These are phyloP conservation scores for Fusarium ramigenum DNA, from an alignment of 2,329 filamentous ascomycete species.

Conservation along the genomic window DNA sequence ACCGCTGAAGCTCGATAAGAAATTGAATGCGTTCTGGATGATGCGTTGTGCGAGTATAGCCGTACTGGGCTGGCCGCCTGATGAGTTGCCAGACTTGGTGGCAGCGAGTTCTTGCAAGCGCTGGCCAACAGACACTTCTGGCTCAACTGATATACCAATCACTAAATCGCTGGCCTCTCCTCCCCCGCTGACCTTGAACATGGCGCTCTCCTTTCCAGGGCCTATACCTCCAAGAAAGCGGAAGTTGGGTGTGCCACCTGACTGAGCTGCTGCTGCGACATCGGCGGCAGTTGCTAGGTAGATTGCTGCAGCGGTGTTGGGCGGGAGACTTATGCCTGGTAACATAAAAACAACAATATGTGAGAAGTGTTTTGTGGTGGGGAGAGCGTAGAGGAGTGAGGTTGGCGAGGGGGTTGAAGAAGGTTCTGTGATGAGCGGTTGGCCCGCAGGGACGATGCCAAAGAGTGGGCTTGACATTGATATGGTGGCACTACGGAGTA, in stretches of 20 bases:
- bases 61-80: conserved; percentile 64
- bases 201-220: conserved; percentile 88
- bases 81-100: conserved; percentile 37
- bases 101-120: conserved; percentile 69
- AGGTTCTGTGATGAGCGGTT: conserved; percentile 64
- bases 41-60: conserved; percentile 89
- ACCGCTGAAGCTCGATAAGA: conserved; percentile 85
- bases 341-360: conserved; percentile 92
- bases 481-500: neutral
- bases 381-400: conserved; percentile 65
- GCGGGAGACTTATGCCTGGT: conserved; percentile 77
- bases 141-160: conserved; percentile 85
- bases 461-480: conserved; percentile 54
- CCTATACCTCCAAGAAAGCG: conserved; percentile 89
- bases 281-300: conserved; percentile 73
- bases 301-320: conserved; percentile 84
- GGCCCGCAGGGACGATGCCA: conserved; percentile 69
- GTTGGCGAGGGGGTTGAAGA: conserved; percentile 62
- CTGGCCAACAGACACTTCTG: conserved; percentile 73
- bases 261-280: conserved; percentile 51
- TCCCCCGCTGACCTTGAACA: conserved; percentile 77
- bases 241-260: conserved; percentile 67
- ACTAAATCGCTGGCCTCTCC: conserved; percentile 62
- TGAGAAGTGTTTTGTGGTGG: conserved; percentile 66
- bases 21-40: conserved; percentile 97